Evolutionary conservation across 768 basidiomycete species (phyloP), one percentile per base, ranked within the genome.

Genomic region (Strobilomyces dryophilus): DNA sequence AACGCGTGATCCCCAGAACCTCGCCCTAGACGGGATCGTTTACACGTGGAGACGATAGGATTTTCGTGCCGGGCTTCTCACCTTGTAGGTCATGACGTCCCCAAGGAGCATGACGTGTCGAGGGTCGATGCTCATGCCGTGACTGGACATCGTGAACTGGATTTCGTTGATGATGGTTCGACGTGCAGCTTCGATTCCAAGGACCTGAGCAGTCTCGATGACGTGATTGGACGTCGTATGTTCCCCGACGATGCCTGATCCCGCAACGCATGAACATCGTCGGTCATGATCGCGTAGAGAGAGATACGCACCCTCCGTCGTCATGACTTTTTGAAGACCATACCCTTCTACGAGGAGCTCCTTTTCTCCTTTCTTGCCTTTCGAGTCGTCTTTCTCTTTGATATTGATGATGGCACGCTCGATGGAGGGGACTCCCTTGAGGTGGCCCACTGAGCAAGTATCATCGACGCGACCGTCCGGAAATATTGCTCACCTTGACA

Each of bases 31-130:
- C 2, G 24, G 3, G 14, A n/a, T 11, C 1, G 14, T 41, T 1
- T 32, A n/a, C 26, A 44, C 9, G 41, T n/a, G 12, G 31, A 34
- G 43, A 43, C 20, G 15, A 26, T 5, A 49, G 26, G 0, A 20
- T 15, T 2, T 36, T 31, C 34, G 18, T 40, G 29, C 41, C 11
- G 52, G 24, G 67, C 14, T 14, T 36, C 57, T 32, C 53, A 86
- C 93, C 84, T 99, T 99, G 74, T 95, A 98, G 27, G 85, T 84
- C 97, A 99, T 99, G 54, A 98, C 94, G 71, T 99, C 97, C 45
- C 95, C 97, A 11, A 99, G 82, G 36, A 99, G 74, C 92, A 98
- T 97, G 63, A 98, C 91, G 70, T 99, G 97, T 49, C 97, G 89
- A 56, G 95, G 95, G 69, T 99, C 97, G 62, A 99, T 98, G 53